Evolutionary conservation across 176 grass and related monocot genomes (phyloP).

Genomic region (Phragmites australis): DNA sequence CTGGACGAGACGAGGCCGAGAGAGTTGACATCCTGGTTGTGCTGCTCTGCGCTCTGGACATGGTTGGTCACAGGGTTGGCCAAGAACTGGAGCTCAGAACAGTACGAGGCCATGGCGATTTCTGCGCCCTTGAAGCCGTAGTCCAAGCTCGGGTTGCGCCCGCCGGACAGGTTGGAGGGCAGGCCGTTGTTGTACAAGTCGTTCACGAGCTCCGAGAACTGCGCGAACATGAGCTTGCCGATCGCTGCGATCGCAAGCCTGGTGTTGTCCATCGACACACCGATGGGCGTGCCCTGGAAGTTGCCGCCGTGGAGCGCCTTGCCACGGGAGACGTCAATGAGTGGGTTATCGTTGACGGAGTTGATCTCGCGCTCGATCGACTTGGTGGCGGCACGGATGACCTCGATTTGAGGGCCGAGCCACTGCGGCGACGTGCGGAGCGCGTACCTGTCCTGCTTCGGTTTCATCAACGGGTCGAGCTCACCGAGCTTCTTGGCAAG

Average conservation of each 20-base stretch:
- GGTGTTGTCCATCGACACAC: constrained; percentile 96
- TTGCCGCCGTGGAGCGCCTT: constrained; percentile 92
- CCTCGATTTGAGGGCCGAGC: constrained; percentile 88
- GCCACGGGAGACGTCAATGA: constrained; percentile 80
- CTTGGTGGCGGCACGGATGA: constrained; percentile 71
- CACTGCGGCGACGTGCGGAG: constrained; percentile 92
- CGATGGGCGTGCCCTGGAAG: constrained; percentile 91
- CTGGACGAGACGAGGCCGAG: constrained; percentile 85
- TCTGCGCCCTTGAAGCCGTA: constrained; percentile 94
- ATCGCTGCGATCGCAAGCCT: constrained; percentile 79
- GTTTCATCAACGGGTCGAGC: constrained; percentile 79
- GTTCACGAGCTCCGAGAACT: constrained; percentile 90
- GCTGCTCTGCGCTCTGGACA: constrained; percentile 94
- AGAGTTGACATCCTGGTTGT: constrained; percentile 95
- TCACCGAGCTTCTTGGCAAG: constrained; percentile 71
- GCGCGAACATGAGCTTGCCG: constrained; percentile 96
- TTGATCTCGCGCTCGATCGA: constrained; percentile 91
- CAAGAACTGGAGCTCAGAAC: constrained; percentile 92
- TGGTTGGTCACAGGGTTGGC: constrained; percentile 90
- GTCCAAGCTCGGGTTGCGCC: constrained; percentile 86
- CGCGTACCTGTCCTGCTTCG: constrained; percentile 90
- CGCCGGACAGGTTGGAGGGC: constrained; percentile 79
- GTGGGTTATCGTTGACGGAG: constrained; percentile 87
- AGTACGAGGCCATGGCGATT: constrained; percentile 90
- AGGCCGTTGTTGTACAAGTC: constrained; percentile 92